Conservation (phyloP, 2,329 filamentous ascomycete species). For the Malbranchea cinnamomea region DNA sequence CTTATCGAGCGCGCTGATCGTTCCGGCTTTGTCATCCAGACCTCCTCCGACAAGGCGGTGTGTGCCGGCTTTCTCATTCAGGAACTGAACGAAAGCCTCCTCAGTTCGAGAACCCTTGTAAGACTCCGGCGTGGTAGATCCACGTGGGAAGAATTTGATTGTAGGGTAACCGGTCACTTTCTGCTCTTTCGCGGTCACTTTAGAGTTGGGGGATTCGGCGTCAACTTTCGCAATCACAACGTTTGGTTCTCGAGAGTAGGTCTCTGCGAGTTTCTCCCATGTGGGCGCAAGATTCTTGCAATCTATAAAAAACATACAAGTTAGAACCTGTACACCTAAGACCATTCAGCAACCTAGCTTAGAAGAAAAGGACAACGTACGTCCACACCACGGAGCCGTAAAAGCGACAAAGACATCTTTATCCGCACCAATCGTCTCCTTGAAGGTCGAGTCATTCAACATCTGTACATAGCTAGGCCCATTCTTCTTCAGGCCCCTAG, state of each 20-base stretch:
- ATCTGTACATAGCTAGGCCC: conserved; percentile 61
- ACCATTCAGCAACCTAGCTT: conserved; percentile 1
- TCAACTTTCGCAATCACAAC: conserved; percentile 93
- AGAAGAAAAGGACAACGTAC: conserved; percentile 43
- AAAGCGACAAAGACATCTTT: conserved; percentile 92
- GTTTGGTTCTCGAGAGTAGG: conserved; percentile 61
- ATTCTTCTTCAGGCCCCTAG: conserved; percentile 47
- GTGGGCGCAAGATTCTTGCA: conserved; percentile 86
- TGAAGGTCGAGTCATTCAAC: conserved; percentile 68
- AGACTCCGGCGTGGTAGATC: conserved; percentile 52
- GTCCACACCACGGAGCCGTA: conserved; percentile 95
- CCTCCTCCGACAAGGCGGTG: conserved; percentile 69
- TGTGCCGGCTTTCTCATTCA: conserved; percentile 82
- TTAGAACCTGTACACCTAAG: not conserved
- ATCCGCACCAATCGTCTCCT: conserved; percentile 61
- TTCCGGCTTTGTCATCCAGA: conserved; percentile 65
- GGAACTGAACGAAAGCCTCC: conserved; percentile 57
- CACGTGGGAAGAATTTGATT: conserved; percentile 93
- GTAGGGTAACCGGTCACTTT: conserved; percentile 82
- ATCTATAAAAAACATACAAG: conserved; percentile 41
- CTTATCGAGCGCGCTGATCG: conserved; percentile 61
- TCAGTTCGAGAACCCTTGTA: conserved; percentile 70
- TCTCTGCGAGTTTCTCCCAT: conserved; percentile 75
- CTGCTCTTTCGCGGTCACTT: conserved; percentile 59
- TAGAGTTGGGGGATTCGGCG: conserved; percentile 74